Evolutionary conservation across 768 basidiomycete genomes (phyloP), one percentile per base, ranked within the genome.

Genomic region (Terana coerulea): DNA sequence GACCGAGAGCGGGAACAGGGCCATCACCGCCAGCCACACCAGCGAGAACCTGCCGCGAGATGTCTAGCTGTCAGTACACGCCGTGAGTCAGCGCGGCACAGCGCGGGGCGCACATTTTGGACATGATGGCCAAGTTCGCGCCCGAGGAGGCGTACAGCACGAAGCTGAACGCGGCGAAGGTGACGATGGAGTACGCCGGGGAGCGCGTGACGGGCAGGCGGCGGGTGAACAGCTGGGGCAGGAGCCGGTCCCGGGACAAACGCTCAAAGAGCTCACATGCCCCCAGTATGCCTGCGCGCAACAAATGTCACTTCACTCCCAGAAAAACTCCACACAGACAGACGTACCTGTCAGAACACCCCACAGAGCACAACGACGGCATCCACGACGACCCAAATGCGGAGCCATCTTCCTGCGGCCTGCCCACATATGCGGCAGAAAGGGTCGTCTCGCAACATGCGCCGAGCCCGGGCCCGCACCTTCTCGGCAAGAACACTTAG

Each of bases 311-410:
- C 26, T 45, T n/a, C n/a, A n/a, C n/a, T n/a, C n/a, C n/a, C 15
- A 28, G 43, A 28, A 45, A 22, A 25, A 28, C 30, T n/a, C 22
- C 11, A 35, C 25, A 26, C n/a, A 47, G 24, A 12, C 36, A 22
- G 14, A 53, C 63, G 54, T 58, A 75, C 87, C 86, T 34, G 85
- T 83, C 7, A 89, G 70, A 24, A 88, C 80, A 1, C 85, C 86
- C 84, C 86, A 50, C 81, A 84, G 2, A 90, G 73, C 12, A 88
- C 87, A n/a, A 85, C 63, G 39, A 83, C 73, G 3, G 86, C 84
- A 57, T 91, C 87, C 0, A 79, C 72, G 0, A 81, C 84, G 10
- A 87, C 70, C 73, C 78, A 79, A 11, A 72, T 73, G 14, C 84
- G 69, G 21, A 90, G 60, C 84, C 84, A 88, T 12, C 62, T 67